A percentile compares a stretch with the other conserved stretches of the same genome.
Conservation (phyloP, 2,329 filamentous ascomycete genomes). For the Colletotrichum limetticola region DNA sequence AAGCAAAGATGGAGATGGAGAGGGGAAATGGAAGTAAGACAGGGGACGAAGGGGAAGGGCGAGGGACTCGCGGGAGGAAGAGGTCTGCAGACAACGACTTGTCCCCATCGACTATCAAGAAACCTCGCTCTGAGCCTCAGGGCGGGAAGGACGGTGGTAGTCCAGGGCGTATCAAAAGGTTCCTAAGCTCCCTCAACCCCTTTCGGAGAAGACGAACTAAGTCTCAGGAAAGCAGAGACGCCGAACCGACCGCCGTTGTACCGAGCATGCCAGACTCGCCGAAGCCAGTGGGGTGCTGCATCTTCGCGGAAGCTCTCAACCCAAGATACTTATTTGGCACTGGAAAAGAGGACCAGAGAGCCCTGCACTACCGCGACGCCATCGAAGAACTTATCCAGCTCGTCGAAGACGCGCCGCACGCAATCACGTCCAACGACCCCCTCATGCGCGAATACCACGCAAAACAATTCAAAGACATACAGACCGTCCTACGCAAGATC, state of each 20-base stretch:
- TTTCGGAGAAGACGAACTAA: background rate
- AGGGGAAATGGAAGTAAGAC: background rate
- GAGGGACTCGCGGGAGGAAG: background rate
- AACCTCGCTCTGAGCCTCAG: background rate
- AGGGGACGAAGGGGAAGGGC: background rate
- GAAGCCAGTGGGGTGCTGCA: background rate
- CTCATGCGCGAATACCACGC: background rate
- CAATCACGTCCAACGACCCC: background rate
- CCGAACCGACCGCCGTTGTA: background rate
- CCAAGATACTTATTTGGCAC: background rate
- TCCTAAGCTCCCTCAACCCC: background rate
- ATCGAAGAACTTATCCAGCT: conserved; percentile 1
- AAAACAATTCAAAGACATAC: background rate
- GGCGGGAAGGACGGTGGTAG: background rate
- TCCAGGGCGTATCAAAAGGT: background rate
- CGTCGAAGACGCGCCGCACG: background rate
- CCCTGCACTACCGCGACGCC: conserved; percentile 3
- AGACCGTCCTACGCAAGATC: background rate
- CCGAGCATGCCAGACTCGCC: background rate
- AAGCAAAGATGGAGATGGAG: background rate
- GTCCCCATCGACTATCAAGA: background rate
- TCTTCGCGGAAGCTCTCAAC: background rate
- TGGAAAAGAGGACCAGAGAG: background rate
- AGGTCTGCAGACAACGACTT: conserved; percentile 3
- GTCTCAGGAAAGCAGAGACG: background rate